These are phyloP conservation scores for Verticillium tricorpus DNA, from an alignment of 2,329 filamentous ascomycete species.

Conservation along the genomic window DNA sequence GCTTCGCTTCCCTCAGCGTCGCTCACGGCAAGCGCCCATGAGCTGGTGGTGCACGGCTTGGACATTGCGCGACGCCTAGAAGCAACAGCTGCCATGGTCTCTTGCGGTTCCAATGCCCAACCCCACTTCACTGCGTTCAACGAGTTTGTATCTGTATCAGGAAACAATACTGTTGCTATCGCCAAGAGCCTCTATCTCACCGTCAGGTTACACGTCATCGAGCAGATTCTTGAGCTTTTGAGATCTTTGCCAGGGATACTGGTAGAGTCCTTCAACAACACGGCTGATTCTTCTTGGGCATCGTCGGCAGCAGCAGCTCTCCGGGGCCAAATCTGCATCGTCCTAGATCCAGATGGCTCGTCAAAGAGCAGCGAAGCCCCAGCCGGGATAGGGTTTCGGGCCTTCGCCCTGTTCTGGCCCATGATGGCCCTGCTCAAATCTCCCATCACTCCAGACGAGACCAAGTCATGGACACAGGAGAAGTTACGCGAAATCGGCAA, in stretches of 20 bases:
- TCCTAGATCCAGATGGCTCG: not conserved
- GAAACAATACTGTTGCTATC: slow-evolving; percentile 13
- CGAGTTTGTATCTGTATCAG: slow-evolving; percentile 5
- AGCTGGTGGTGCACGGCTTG: not conserved
- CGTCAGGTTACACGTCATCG: not conserved
- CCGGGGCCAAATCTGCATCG: not conserved
- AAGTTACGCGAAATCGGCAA: not conserved
- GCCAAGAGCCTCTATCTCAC: not conserved
- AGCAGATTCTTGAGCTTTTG: not conserved
- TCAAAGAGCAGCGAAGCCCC: not conserved
- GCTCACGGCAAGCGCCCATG: too few relatives aligned
- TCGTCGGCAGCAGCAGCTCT: not conserved
- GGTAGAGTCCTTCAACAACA: not conserved
- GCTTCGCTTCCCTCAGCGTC: too few relatives aligned
- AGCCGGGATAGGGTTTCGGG: not conserved
- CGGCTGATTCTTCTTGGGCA: not conserved
- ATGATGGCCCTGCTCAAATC: not conserved
- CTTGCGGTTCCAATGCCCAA: too few relatives aligned
- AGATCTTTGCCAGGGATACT: not conserved
- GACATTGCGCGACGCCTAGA: not conserved
- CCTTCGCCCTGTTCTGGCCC: not conserved
- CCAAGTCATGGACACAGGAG: not conserved
- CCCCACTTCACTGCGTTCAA: not conserved
- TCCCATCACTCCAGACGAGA: not conserved
- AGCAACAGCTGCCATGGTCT: not conserved